Evolutionary conservation across 139 green algal genomes (phyloP), one percentile per base, ranked within the genome.

Genomic region (Diplosphaera chodatii): DNA sequence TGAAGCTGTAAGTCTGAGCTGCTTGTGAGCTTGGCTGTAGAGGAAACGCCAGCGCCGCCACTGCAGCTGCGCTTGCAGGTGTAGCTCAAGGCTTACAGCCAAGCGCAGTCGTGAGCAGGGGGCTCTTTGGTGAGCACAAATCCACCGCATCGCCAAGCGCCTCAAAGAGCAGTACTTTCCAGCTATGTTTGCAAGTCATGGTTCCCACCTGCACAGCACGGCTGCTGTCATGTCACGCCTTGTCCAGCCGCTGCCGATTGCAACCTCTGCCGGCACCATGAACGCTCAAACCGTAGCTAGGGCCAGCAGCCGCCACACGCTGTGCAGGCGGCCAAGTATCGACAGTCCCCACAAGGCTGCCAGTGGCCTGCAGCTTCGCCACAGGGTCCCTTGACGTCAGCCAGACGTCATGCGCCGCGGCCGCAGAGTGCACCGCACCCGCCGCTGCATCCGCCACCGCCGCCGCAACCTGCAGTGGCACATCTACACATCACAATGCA

Each of bases 311-410:
- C 63, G 73, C 68, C 68, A 83, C 2, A 82, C 64, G 40, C 66
- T 70, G 10, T 82, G 67, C 33, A 55, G 73, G 21, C 55, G 59
- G 10, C 78, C 78, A n/a, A 71, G 31, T 55, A 77, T n/a, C 0
- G 75, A 55, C 37, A 82, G 63, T 10, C 27, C 75, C 78, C 77
- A 83, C 63, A 83, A 68, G 55, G 27, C 41, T 20, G 10, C 25
- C 0, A 27, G 59, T 10, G 67, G 37, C 55, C 41, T 73, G 23
- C 80, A n/a, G n/a, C n/a, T n/a, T n/a, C n/a, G n/a, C n/a, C 32
- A 66, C 68, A 0, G 73, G 73, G 32, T 81, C 68, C 0, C 37
- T 63, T 27, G 59, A 73, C 1, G 66, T 32, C 40, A 83, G 68
- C 63, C 67, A 80, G 27, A 28, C 18, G 62, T 81, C 77, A 40